Evolutionary conservation across 1,284 basidiomycete species (phyloP).

Genomic region (Cryptococcus sp.): DNA sequence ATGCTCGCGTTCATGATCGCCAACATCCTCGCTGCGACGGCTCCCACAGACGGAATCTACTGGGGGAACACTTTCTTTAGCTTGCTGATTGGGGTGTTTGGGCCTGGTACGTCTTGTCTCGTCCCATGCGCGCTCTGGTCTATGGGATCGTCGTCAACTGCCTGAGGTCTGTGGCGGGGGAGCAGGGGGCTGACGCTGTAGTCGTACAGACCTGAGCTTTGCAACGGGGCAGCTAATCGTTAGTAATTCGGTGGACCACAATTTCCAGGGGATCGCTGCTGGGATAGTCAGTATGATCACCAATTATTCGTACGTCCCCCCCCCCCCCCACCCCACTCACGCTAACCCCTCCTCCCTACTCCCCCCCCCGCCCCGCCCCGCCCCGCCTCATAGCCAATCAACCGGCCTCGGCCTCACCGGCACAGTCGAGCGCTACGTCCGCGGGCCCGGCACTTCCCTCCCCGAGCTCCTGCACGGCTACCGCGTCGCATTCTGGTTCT

Average conservation of each 20-base stretch:
- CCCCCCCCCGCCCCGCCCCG: background rate
- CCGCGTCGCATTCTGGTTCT: slow-evolving; percentile 16
- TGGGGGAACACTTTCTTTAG: slow-evolving; percentile 27
- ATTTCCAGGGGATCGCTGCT: slow-evolving; percentile 27
- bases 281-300: slow-evolving; percentile 25
- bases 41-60: slow-evolving; percentile 20
- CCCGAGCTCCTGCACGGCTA: slow-evolving; percentile 16
- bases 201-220: slow-evolving; percentile 19
- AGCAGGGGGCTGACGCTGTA: background rate
- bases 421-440: slow-evolving; percentile 19
- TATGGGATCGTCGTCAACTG: too few relatives aligned
- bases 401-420: slow-evolving; percentile 24
- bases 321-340: background rate
- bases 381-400: slow-evolving; percentile 13
- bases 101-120: slow-evolving; percentile 12
- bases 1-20: slow-evolving; percentile 32
- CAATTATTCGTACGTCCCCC: slow-evolving; percentile 17
- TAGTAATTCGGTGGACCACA: slow-evolving; percentile 18
- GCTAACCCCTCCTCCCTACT: background rate
- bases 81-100: slow-evolving; percentile 14
- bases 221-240: slow-evolving; percentile 28
- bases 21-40: slow-evolving; percentile 19
- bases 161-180: background rate
- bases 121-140: too few relatives aligned
- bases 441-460: background rate